Evolutionary conservation across 2,329 filamentous ascomycete genomes (phyloP), one percentile per base, ranked within the genome.

Genomic region (Fusarium nygamai): DNA sequence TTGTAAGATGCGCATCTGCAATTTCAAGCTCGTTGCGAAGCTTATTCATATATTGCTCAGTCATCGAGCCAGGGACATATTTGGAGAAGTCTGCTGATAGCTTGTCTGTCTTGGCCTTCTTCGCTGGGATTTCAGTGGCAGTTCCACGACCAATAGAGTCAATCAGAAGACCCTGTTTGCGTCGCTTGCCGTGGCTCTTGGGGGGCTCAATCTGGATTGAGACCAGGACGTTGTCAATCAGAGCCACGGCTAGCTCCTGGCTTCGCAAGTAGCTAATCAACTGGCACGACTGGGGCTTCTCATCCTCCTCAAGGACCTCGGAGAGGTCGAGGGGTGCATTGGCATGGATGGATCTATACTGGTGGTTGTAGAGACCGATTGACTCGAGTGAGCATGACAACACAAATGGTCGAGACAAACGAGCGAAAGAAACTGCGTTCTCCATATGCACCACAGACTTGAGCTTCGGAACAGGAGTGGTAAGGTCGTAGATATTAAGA

Each of bases 111-210:
- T 80, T 81, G 9, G 63, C 67, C 53, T 78, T 82, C 70, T 84
- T 84, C 11, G 78, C 60, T 24, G 80, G 73, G 44, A 83, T 74
- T 72, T 84, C 83, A 8, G 83, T 77, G 17, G 82, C 81, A 3
- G 85, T 83, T 6, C 92, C 92, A 68, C 91, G 91, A 4, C 92
- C 92, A 61, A 95, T 89, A 0, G 93, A 92, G 78, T 95, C 92
- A 39, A 93, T 92, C 33, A 95, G 83, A 13, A 93, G 85, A 14
- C 92, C 91, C 59, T 90, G 87, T 44, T 88, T 88, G 43, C 88
- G 85, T 81, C 89, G 88, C 71, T 86, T 88, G 67, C 85, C 85
- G n/a, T 88, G 85, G 51, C 83, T 84, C 76, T 87, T 87, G 3
- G 90, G 90, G 5, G 88, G 87, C 77, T 92, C 90, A n/a, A 92